A percentile compares a stretch with the other conserved stretches of the same genome.
These are phyloP conservation scores for Hippophae rhamnoides DNA, from an alignment of 306 rosid genomes.

Conservation along the genomic window DNA sequence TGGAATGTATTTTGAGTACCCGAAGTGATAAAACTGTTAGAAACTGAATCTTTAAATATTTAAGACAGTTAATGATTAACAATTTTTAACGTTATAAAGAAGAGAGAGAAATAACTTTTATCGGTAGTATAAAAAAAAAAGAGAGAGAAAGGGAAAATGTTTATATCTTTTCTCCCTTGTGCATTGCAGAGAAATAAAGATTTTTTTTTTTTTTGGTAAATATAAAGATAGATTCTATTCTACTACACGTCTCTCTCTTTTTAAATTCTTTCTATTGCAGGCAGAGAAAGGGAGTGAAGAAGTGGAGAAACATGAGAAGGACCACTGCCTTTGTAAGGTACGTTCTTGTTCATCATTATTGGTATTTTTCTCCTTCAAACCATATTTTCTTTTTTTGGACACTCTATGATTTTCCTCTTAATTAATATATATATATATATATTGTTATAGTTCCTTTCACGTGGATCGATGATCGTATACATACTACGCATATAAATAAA, in stretches of 20 bases:
- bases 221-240: slow-evolving; percentile 22
- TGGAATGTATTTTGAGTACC: too few relatives aligned
- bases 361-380: slow-evolving; percentile 16
- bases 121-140: background rate
- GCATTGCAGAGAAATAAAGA: slow-evolving; percentile 29
- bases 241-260: slow-evolving; percentile 23
- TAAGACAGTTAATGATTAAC: too few relatives aligned
- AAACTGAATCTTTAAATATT: too few relatives aligned
- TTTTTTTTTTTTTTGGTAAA: too few relatives aligned
- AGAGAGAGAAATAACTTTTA: too few relatives aligned
- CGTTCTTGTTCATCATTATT: slow-evolving; percentile 35
- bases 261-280: slow-evolving; percentile 21
- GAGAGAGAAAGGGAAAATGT: background rate
- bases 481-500: too few relatives aligned
- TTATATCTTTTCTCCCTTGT: slow-evolving; percentile 16
- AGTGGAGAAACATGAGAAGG: slow-evolving; percentile 28
- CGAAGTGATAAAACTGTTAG: too few relatives aligned
- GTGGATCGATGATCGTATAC: accelerated
- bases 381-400: slow-evolving; percentile 22
- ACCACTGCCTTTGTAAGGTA: slow-evolving; percentile 25
- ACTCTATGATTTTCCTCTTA: slow-evolving; percentile 20
- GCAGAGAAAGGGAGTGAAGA: background rate
- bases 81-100: too few relatives aligned
- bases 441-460: too few relatives aligned
- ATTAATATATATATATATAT: background rate